phyloP scores from a whole-genome alignment of 768 basidiomycete genomes.

The Russula abietina region DNA sequence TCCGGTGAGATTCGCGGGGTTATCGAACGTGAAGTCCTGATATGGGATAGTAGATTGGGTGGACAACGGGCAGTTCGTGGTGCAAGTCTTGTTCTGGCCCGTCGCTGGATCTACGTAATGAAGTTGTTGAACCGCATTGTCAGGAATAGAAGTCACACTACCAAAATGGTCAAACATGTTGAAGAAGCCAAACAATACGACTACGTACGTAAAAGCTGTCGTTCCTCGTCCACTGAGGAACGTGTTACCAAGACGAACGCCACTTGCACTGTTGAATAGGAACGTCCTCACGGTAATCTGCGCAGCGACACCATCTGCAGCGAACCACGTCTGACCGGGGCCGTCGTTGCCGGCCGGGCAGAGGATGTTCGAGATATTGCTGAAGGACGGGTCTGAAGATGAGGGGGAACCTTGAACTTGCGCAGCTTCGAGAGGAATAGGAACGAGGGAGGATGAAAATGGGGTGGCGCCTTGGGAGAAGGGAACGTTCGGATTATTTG shows the following conservation, averaged over 20 bases:
- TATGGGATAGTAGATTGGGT: slow-evolving; percentile 72
- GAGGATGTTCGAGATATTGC: slow-evolving; percentile 61
- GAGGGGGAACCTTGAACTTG: slow-evolving; percentile 55
- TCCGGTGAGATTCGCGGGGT: slow-evolving; percentile 66
- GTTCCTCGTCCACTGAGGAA: slow-evolving; percentile 77
- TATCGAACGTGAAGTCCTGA: slow-evolving; percentile 87
- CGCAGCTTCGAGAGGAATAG: slow-evolving; percentile 61
- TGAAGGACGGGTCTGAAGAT: slow-evolving; percentile 53
- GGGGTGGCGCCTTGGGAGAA: slow-evolving; percentile 76
- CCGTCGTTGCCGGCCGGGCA: slow-evolving; percentile 85
- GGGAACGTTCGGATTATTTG: slow-evolving; percentile 82
- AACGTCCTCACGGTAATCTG: slow-evolving; percentile 75
- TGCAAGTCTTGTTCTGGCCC: slow-evolving; percentile 72
- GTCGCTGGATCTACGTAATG: slow-evolving; percentile 72
- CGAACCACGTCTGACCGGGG: slow-evolving; percentile 80
- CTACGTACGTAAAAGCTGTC: slow-evolving; percentile 73
- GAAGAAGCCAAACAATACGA: not conserved
- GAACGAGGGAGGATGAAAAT: slow-evolving; percentile 85
- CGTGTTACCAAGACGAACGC: slow-evolving; percentile 88
- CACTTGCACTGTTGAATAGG: slow-evolving; percentile 64
- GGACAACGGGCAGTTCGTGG: slow-evolving; percentile 70
- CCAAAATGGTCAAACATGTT: slow-evolving; percentile 19
- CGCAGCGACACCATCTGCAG: slow-evolving; percentile 60
- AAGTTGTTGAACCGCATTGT: slow-evolving; percentile 74
- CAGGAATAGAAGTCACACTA: slow-evolving; percentile 84